Conservation (phyloP, 164 flowering plant genomes). For the Akebia trifoliata region DNA sequence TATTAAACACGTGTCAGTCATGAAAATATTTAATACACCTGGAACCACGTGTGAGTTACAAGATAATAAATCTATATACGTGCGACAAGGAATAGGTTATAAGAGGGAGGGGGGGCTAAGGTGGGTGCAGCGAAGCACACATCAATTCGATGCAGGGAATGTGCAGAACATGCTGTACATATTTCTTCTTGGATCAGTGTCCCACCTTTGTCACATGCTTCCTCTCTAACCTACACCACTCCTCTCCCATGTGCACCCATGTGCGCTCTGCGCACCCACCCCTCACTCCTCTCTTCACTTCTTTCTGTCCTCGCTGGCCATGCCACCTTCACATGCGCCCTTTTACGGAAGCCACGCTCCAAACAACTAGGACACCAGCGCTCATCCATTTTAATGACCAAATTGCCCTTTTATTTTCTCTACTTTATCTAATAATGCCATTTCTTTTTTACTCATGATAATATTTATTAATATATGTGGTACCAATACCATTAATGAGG, state of each 20-base stretch:
- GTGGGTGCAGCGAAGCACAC: not conserved
- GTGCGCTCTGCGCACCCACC: constrained; percentile 8
- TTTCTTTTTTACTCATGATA: no score
- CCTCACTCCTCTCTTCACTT: not conserved
- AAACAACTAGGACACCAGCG: not conserved
- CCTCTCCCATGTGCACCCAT: constrained; percentile 39
- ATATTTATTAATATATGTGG: no score
- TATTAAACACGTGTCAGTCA: no score
- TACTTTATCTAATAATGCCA: no score
- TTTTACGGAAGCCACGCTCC: constrained; percentile 26
- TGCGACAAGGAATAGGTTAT: not conserved
- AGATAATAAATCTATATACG: not conserved
- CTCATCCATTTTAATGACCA: not conserved
- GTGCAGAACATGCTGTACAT: constrained; percentile 66
- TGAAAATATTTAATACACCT: no score
- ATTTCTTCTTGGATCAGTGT: constrained; percentile 39
- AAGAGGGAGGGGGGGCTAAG: not conserved
- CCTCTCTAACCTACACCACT: constrained; percentile 14
- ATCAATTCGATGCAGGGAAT: constrained; percentile 53
- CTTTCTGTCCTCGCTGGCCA: constrained; percentile 29
- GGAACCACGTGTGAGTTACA: no score
- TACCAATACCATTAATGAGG: no score
- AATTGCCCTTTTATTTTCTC: no score
- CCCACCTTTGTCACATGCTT: constrained; percentile 47
- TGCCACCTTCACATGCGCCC: constrained; percentile 50